Percentiles rank a stretch among this genome's conserved stretches.
Conservation (phyloP, 2,329 filamentous ascomycete genomes). For the Parafenestella ontariensis region DNA sequence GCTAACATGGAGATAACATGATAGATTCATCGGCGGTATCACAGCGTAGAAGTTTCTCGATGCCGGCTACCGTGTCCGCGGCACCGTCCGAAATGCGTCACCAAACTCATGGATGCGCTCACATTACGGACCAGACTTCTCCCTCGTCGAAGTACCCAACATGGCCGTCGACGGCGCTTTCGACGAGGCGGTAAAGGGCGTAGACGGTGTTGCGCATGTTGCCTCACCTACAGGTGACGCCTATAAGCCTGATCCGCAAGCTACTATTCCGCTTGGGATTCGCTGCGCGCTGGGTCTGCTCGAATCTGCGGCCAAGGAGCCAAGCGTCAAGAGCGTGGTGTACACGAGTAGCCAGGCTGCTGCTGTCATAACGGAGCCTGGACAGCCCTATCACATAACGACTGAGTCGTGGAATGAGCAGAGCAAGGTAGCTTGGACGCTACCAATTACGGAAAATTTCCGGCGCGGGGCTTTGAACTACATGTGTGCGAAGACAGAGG, state of each 20-base stretch:
- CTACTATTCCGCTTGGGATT: conserved; percentile 52
- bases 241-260: conserved; percentile 49
- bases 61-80: conserved; percentile 54
- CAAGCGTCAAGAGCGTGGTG: conserved; percentile 51
- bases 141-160: conserved; percentile 50
- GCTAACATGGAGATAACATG: neutral
- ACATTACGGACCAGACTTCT: conserved; percentile 40
- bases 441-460: conserved; percentile 21
- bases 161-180: conserved; percentile 49
- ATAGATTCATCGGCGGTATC: conserved; percentile 52
- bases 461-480: conserved; percentile 43
- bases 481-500: conserved; percentile 51
- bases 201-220: conserved; percentile 51
- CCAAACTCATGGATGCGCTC: conserved; percentile 17
- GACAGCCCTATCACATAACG: conserved; percentile 42
- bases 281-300: conserved; percentile 45
- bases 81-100: conserved; percentile 51
- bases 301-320: conserved; percentile 48
- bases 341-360: conserved; percentile 50
- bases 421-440: conserved; percentile 42
- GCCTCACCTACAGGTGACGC: conserved; percentile 46
- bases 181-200: conserved; percentile 50
- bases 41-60: conserved; percentile 51
- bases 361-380: conserved; percentile 35
- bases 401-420: conserved; percentile 44